These are phyloP conservation scores for Tilletiopsis washingtonensis DNA, from an alignment of 1,284 basidiomycete species.

Conservation along the genomic window DNA sequence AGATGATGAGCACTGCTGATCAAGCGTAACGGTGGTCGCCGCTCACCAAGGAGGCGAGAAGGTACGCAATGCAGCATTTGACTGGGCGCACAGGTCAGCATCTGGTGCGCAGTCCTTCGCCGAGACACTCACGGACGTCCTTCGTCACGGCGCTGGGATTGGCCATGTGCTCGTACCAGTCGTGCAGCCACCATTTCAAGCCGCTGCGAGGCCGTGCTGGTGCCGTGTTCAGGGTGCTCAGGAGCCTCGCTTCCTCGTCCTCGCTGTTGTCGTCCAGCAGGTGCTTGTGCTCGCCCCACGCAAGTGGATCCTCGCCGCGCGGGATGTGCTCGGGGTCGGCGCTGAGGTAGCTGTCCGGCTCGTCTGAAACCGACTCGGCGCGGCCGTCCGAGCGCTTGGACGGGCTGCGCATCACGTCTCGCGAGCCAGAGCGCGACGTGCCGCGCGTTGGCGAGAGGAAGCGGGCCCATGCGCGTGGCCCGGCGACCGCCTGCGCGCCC, in stretches of 20 bases:
- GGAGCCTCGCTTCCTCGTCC: too few relatives aligned
- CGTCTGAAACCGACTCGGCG: conserved; percentile 13
- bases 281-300: conserved; percentile 19
- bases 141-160: neutral
- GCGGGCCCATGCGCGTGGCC: too few relatives aligned
- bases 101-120: too few relatives aligned
- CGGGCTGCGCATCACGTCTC: neutral
- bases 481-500: too few relatives aligned
- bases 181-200: too few relatives aligned
- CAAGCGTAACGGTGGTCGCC: too few relatives aligned
- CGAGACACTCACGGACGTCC: too few relatives aligned
- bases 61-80: conserved; percentile 86
- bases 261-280: conserved; percentile 21
- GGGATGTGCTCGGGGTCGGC: conserved; percentile 29
- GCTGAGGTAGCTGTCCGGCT: conserved; percentile 22
- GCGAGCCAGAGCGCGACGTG: neutral
- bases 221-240: too few relatives aligned
- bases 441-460: too few relatives aligned
- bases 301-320: conserved; percentile 28
- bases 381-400: neutral
- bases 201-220: too few relatives aligned
- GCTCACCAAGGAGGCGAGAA: conserved; percentile 78
- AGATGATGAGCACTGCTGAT: too few relatives aligned
- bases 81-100: conserved; percentile 58
- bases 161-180: neutral